Evolutionary conservation across 2,329 filamentous ascomycete genomes (phyloP).

Genomic region (Neurospora crassa): DNA sequence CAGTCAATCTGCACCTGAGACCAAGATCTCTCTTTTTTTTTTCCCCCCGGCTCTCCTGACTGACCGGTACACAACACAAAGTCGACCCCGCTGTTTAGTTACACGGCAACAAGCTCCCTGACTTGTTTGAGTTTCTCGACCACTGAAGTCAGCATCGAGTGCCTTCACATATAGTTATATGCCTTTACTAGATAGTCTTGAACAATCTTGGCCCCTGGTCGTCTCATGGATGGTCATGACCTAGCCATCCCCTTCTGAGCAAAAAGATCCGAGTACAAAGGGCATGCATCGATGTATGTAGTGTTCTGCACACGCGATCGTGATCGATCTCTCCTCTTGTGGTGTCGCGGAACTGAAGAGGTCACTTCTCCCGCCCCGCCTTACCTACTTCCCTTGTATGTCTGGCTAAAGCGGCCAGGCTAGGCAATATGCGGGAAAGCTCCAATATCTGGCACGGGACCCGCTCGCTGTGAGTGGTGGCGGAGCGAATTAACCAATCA

Average conservation of each 20-base stretch:
- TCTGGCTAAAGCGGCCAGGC: neutral
- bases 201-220: neutral
- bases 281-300: too few relatives aligned
- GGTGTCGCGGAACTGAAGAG: neutral
- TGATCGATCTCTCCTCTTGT: neutral
- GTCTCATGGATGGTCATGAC: neutral
- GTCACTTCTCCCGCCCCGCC: neutral
- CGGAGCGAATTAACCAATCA: neutral
- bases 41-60: neutral
- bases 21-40: neutral
- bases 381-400: too few relatives aligned
- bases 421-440: neutral
- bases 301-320: neutral
- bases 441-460: neutral
- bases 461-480: neutral
- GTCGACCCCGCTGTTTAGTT: neutral
- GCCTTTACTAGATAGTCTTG: neutral
- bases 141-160: neutral
- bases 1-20: neutral
- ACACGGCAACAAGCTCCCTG: neutral
- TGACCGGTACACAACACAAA: neutral
- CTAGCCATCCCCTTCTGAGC: neutral
- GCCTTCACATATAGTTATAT: neutral
- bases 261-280: neutral
- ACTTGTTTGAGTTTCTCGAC: neutral